Percentiles rank a stretch among this genome's conserved stretches.
Evolutionary conservation across 305 asterid species (phyloP).

Genomic region (Fraxinus xanthoxyloides): DNA sequence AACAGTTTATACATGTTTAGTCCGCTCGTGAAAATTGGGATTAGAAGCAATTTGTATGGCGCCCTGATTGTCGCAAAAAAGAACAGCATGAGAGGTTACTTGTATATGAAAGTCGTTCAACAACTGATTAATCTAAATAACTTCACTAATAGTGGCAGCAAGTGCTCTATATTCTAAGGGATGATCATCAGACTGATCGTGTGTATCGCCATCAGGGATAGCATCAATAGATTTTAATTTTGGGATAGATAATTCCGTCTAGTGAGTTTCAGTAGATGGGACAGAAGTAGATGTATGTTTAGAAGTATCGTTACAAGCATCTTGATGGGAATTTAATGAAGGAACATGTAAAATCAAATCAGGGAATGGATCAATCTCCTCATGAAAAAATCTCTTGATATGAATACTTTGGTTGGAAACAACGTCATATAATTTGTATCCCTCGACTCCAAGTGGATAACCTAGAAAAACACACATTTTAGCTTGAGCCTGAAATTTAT

Average conservation of each 20-base stretch:
- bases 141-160: neutral
- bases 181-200: neutral
- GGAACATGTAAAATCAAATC: neutral
- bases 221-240: neutral
- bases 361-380: neutral
- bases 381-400: neutral
- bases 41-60: neutral
- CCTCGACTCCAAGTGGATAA: neutral
- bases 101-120: neutral
- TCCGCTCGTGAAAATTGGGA: neutral
- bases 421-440: neutral
- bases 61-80: neutral
- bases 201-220: neutral
- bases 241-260: neutral
- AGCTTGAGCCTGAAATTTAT: neutral
- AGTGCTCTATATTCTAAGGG: neutral
- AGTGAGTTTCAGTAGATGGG: neutral
- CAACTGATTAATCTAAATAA: neutral
- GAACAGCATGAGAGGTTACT: neutral
- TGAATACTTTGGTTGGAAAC: neutral
- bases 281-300: neutral
- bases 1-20: neutral
- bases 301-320: neutral
- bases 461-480: neutral
- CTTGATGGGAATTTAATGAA: neutral